phyloP scores from a whole-genome alignment of 208 protist genomes.

The Novymonas esmeraldas region DNA sequence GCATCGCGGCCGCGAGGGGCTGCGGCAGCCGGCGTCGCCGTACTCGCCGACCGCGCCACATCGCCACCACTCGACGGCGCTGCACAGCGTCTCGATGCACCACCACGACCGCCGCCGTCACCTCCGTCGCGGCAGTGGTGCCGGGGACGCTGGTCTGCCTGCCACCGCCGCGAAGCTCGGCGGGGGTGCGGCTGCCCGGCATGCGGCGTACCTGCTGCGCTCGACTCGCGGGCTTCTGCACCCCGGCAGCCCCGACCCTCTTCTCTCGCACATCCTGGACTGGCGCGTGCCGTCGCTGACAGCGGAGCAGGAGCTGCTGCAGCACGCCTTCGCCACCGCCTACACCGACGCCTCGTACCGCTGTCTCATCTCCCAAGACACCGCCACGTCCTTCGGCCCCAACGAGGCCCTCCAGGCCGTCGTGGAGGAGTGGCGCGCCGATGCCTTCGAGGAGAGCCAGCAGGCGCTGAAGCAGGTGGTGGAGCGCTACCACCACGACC shows the following conservation, averaged over 20 bases:
- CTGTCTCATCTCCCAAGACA: slow-evolving; percentile 35
- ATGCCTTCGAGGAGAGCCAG: slow-evolving; percentile 36
- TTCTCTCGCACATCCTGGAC: slow-evolving; percentile 32
- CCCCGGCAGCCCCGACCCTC: neutral
- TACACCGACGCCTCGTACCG: slow-evolving; percentile 50
- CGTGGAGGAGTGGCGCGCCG: slow-evolving; percentile 33
- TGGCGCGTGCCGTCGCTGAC: slow-evolving; percentile 33
- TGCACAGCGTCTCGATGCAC: no score
- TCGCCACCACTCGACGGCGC: neutral
- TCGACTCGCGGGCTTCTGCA: neutral
- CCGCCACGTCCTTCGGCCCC: slow-evolving; percentile 26
- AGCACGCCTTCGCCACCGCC: slow-evolving; percentile 36
- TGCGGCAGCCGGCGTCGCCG: neutral
- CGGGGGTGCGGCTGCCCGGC: neutral
- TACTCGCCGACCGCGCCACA: neutral
- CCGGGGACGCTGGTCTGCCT: no score
- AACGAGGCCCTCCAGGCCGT: slow-evolving; percentile 51
- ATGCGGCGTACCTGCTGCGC: neutral
- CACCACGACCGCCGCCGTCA: neutral
- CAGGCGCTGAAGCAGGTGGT: slow-evolving; percentile 37
- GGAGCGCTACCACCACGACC: slow-evolving; percentile 42
- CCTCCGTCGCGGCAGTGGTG: neutral
- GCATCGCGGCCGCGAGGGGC: neutral
- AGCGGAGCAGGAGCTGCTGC: slow-evolving; percentile 35
- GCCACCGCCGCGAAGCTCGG: no score